phyloP scores from a whole-genome alignment of 2,329 filamentous ascomycete species.

The Verticillium nonalfalfae region DNA sequence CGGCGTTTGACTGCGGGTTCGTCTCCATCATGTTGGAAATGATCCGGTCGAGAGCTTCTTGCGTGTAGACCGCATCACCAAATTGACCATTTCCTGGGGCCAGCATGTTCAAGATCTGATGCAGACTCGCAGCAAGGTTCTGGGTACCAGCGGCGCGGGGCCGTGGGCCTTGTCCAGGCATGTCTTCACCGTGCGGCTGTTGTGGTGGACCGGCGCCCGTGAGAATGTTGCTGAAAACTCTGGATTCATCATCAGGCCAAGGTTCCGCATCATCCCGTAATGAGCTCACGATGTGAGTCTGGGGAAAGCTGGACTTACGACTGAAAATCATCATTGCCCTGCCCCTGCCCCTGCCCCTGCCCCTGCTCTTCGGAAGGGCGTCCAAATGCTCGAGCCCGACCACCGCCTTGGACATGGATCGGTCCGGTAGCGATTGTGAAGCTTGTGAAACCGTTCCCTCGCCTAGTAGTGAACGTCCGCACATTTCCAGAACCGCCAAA shows the following conservation, averaged over 20 bases:
- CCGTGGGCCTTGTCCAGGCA: conserved; percentile 2
- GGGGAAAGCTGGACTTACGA: conserved; percentile 31
- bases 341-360: conserved; percentile 11
- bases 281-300: background rate
- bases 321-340: conserved; percentile 35
- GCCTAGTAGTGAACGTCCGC: background rate
- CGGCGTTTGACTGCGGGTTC: conserved; percentile 67
- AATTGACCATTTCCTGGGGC: conserved; percentile 42
- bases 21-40: conserved; percentile 86
- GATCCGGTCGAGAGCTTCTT: conserved; percentile 85
- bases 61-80: conserved; percentile 83
- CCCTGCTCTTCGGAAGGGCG: conserved; percentile 11
- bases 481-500: background rate
- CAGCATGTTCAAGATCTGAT: conserved; percentile 48
- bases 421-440: conserved; percentile 41
- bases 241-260: conserved; percentile 27
- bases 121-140: conserved; percentile 31
- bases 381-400: conserved; percentile 7
- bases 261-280: conserved; percentile 8
- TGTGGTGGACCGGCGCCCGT: conserved; percentile 28
- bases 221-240: conserved; percentile 40
- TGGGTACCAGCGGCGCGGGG: conserved; percentile 13
- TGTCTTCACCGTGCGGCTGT: conserved; percentile 9
- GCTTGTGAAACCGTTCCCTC: conserved; percentile 24
- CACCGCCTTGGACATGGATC: conserved; percentile 13